phyloP scores from a whole-genome alignment of 1,284 basidiomycete genomes.

The Mycena citricolor region DNA sequence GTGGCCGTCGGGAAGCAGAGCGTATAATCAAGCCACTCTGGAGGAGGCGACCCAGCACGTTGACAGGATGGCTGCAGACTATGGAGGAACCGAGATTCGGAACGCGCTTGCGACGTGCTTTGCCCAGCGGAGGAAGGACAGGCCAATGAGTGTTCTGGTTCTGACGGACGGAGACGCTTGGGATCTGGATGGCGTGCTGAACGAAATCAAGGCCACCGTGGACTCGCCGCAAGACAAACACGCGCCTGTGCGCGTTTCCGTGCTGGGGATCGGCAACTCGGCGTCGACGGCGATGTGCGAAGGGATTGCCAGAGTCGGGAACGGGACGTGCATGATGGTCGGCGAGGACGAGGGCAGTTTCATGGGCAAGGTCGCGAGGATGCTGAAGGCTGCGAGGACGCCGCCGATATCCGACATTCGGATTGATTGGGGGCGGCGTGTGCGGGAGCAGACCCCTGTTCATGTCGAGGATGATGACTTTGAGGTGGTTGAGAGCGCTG shows the following conservation, averaged over 20 bases:
- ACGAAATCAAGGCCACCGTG: slow-evolving; percentile 4
- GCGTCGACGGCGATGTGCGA: slow-evolving; percentile 53
- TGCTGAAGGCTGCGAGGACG: slow-evolving; percentile 49
- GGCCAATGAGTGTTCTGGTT: slow-evolving; percentile 2
- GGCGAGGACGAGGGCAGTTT: slow-evolving; percentile 45
- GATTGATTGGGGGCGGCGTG: slow-evolving; percentile 49
- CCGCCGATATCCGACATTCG: slow-evolving; percentile 42
- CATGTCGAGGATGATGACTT: slow-evolving; percentile 13
- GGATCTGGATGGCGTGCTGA: slow-evolving; percentile 17
- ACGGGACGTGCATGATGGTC: slow-evolving; percentile 45
- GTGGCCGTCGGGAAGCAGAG: slow-evolving; percentile 6
- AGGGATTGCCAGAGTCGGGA: slow-evolving; percentile 48
- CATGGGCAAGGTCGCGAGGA: slow-evolving; percentile 44
- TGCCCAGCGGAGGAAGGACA: neutral
- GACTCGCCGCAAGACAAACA: too few species aligned
- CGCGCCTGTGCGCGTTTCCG: slow-evolving; percentile 47
- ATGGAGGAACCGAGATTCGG: slow-evolving; percentile 18
- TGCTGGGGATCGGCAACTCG: slow-evolving; percentile 50
- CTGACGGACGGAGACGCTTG: slow-evolving; percentile 14
- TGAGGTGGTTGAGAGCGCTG: slow-evolving; percentile 11
- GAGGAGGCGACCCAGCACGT: slow-evolving; percentile 12
- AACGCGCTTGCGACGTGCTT: neutral
- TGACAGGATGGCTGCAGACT: slow-evolving; percentile 13
- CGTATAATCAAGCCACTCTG: slow-evolving; percentile 12
- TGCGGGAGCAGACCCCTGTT: slow-evolving; percentile 24